Conservation (phyloP, 306 rosid species). For the Dicorynia guianensis region DNA sequence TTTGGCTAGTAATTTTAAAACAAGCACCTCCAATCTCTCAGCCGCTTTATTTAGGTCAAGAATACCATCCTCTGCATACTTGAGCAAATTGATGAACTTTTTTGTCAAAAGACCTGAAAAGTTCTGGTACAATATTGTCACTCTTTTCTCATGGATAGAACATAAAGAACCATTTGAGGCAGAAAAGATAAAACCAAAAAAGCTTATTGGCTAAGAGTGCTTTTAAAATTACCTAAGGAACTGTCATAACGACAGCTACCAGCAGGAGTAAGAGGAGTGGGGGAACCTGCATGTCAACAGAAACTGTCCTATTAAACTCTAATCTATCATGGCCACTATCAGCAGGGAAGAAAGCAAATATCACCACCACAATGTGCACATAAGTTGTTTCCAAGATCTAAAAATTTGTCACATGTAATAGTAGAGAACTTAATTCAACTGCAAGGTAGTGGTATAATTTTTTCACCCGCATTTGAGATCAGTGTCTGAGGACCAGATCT, state of each 20-base stretch:
- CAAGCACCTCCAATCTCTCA: conserved; percentile 82
- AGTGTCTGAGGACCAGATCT: conserved; percentile 85
- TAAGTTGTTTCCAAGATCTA: conserved; percentile 34
- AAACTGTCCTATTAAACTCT: conserved; percentile 37
- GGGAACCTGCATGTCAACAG: conserved; percentile 67
- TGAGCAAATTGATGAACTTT: conserved; percentile 90
- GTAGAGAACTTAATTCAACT: conserved; percentile 19
- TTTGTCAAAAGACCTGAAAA: conserved; percentile 90
- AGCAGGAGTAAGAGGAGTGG: conserved; percentile 91
- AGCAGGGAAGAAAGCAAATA: neutral
- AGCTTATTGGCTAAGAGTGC: conserved; percentile 16
- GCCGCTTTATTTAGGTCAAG: conserved; percentile 98
- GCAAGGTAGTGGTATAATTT: conserved; percentile 1
- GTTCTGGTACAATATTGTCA: conserved; percentile 51
- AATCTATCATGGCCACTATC: neutral
- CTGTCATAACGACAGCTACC: conserved; percentile 92
- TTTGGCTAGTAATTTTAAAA: conserved; percentile 20
- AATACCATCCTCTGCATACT: conserved; percentile 91
- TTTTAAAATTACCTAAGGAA: conserved; percentile 78
- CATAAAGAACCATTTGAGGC: conserved; percentile 32
- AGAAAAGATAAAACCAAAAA: conserved; percentile 27
- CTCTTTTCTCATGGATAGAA: conserved; percentile 34
- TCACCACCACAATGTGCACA: conserved; percentile 9
- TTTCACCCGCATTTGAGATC: conserved; percentile 73
- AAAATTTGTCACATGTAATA: conserved; percentile 29